Percentiles rank a stretch among this genome's conserved stretches.
phyloP scores from a whole-genome alignment of 192 early-diverging fungal genomes.

The Funneliformis mosseae region DNA sequence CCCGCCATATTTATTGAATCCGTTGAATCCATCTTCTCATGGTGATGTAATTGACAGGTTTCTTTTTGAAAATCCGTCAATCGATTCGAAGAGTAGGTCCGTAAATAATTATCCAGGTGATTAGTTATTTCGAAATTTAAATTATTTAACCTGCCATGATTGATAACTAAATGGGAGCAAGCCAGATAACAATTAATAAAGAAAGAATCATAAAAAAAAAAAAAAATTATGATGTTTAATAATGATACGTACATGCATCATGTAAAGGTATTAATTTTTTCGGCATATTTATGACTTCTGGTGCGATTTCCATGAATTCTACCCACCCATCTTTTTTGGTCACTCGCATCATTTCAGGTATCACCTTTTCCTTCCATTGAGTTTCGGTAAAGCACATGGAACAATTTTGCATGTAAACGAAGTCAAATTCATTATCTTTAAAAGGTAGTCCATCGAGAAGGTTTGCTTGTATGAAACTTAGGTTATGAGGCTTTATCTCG shows the following conservation, averaged over 20 bases:
- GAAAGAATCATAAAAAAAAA: too few relatives aligned
- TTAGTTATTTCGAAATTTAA: neutral
- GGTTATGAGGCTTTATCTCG: slow-evolving; percentile 42
- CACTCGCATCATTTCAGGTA: slow-evolving; percentile 13
- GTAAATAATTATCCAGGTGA: neutral
- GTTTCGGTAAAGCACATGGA: neutral
- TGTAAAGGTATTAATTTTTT: neutral
- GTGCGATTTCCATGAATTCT: slow-evolving; percentile 2
- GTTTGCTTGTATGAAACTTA: slow-evolving; percentile 36
- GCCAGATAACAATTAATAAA: too few relatives aligned
- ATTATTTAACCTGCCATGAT: neutral
- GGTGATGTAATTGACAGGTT: neutral
- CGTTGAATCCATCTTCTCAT: neutral
- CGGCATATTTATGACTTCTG: neutral
- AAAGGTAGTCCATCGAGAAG: slow-evolving; percentile 34
- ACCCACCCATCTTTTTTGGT: neutral
- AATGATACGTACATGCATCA: neutral
- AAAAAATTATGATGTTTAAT: neutral
- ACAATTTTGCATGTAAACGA: neutral
- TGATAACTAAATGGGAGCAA: neutral
- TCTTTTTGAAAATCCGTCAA: neutral
- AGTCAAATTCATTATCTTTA: neutral
- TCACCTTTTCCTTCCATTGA: slow-evolving; percentile 9
- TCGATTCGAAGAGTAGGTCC: neutral
- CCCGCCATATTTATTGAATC: neutral